Percentiles rank a stretch among this genome's conserved stretches.
phyloP scores from a whole-genome alignment of 176 grass and related monocot species.

The Chrysopogon serrulatus region DNA sequence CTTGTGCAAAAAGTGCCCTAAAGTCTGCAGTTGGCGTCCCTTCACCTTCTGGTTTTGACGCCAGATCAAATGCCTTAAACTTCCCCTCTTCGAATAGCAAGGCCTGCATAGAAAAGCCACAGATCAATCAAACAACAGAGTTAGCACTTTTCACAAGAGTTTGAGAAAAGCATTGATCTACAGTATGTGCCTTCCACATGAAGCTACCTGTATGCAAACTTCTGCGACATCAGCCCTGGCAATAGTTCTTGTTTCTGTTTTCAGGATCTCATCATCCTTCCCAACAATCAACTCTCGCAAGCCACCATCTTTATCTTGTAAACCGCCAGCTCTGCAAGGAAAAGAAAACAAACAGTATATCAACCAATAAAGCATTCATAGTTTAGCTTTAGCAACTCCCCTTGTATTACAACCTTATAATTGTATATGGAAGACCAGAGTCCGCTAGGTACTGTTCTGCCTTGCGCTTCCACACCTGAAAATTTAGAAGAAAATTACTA shows the following conservation, averaged over 20 bases:
- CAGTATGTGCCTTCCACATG: not conserved
- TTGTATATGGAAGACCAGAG: slow-evolving; percentile 81
- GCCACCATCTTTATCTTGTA: slow-evolving; percentile 91
- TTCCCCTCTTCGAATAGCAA: slow-evolving; percentile 71
- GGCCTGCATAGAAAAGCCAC: slow-evolving; percentile 37
- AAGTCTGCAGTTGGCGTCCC: slow-evolving; percentile 78
- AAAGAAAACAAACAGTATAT: not conserved
- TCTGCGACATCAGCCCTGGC: slow-evolving; percentile 87
- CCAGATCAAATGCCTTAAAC: slow-evolving; percentile 89
- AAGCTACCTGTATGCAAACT: slow-evolving; percentile 80
- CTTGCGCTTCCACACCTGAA: slow-evolving; percentile 83
- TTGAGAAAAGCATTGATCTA: not conserved
- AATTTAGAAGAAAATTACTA: not conserved
- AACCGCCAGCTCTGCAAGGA: slow-evolving; percentile 64
- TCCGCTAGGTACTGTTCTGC: slow-evolving; percentile 83
- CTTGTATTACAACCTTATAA: slow-evolving; percentile 56
- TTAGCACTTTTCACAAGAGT: not conserved
- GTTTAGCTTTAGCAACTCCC: not conserved
- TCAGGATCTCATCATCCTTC: slow-evolving; percentile 81
- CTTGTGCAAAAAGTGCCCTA: slow-evolving; percentile 62
- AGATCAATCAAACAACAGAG: not conserved
- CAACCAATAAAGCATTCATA: not conserved
- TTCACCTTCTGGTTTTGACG: slow-evolving; percentile 93
- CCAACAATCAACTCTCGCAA: slow-evolving; percentile 69
- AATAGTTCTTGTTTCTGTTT: slow-evolving; percentile 83